Base-by-base conservation (phyloP, 495 filamentous ascomycete species). In the Penicillium cinerascens region DNA sequence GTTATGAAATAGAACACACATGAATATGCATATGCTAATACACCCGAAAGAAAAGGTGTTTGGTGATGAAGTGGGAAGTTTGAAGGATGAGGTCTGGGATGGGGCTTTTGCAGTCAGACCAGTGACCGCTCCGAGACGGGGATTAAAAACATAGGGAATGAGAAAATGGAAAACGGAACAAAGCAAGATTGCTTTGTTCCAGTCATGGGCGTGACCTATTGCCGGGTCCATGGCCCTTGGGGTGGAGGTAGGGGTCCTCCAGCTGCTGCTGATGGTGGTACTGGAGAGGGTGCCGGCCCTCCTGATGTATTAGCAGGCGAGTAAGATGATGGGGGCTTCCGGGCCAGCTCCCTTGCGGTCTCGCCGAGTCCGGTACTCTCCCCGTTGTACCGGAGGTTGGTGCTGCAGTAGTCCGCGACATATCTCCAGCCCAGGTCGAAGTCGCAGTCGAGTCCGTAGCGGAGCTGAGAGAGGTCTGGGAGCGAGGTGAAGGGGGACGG, bases 401-500 rank as follows among this genome's bases (percentile, higher is more conserved):
- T 5, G 21, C 36, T 3, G 47, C 21, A 16, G 47, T 11, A 16
- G 46, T 6, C 11, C 29, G 29, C 29, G 29, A 10, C 29, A 39
- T 3, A 37, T 38, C 20, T 26, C 21, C 9, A 25, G 15, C 15
- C 41, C 15, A 2, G 40, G 42, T 17, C 46, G 54, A 26, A n/a
- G 58, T 9, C 38, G 50, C 16, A 37, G 49, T 33, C 20, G 44
- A 36, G n/a, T 59, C 57, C 1, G 49, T 21, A 11, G 46, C 22
- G 18, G 59, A 26, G n/a, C 37, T 25, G 11, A 52, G 42, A 15
- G 29, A 26, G 37, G 49, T 38, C 25, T 48, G 58, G 21, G 54
- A 23, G 6, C 44, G 63, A 17, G 78, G 78, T 6, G 78, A 78
- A 1, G 70, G 42, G 0, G 78, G 78, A 22, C 78, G 63, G 13